Evolutionary conservation across 73 alveolate genomes (phyloP).

Genomic region (Stentor roeselii): DNA sequence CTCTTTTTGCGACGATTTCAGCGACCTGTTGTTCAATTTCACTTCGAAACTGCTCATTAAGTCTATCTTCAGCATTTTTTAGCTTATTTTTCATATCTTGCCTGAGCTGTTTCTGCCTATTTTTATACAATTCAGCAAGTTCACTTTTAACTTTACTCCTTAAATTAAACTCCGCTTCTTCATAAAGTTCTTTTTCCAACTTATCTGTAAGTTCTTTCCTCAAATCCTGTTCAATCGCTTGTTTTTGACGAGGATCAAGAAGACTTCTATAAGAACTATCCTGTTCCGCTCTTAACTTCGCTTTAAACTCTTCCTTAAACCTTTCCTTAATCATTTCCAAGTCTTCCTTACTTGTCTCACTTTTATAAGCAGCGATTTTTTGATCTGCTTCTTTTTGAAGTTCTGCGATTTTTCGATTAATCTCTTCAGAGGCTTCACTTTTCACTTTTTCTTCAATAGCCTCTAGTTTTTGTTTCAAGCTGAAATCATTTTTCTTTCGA

Average conservation of each 20-base stretch:
- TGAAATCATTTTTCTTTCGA: not conserved
- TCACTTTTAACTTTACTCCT: not conserved
- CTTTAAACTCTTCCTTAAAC: not conserved
- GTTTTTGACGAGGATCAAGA: not conserved
- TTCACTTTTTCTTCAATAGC: constrained; percentile 7
- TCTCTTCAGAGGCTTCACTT: not conserved
- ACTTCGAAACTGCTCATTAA: not conserved
- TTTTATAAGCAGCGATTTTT: not conserved
- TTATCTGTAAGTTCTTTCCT: constrained; percentile 12
- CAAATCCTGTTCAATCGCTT: not conserved
- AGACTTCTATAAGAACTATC: not conserved
- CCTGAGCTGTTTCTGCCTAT: constrained; percentile 9
- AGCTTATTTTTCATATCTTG: constrained; percentile 3
- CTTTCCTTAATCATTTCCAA: not conserved
- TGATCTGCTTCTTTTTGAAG: constrained; percentile 14
- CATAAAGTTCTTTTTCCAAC: not conserved
- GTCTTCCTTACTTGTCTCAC: not conserved
- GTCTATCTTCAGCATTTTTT: not conserved
- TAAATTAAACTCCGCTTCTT: not conserved
- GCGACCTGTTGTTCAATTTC: not conserved
- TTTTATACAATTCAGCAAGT: constrained; percentile 7
- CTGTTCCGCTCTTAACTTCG: not conserved
- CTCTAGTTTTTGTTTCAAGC: not conserved
- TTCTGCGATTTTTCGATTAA: not conserved
- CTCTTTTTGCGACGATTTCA: constrained; percentile 11